Evolutionary conservation across 441 rosid genomes (phyloP), one percentile per base, ranked within the genome.

Genomic region (Euphorbia celastroides): DNA sequence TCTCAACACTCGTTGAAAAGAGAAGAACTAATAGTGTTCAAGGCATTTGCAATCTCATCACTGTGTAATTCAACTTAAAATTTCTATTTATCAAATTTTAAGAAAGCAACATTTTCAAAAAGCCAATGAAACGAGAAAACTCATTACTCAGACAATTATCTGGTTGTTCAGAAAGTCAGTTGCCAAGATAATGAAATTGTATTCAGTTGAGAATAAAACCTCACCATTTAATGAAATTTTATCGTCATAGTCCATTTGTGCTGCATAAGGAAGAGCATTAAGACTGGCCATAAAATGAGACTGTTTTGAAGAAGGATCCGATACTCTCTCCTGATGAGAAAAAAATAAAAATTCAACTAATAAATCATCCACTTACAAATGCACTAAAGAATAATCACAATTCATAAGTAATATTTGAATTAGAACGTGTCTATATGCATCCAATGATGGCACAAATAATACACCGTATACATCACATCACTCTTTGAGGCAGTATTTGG

Each of bases 291-390:
- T 57, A 65, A 74, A 79, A 56, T 59, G 76, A 61, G 76, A 76
- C 19, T 74, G 50, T 73, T 81, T 78, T 55, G 55, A 48, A 38
- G 82, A 74, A 72, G 78, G 66, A 81, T 78, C 88, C 2, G 50
- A 70, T 51, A 72, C 75, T 79, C 82, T 82, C 82, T 85, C 93
- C 93, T 87, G 81, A 64, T n/a, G 30, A 72, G 75, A 63, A 23
- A 72, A 57, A 57, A 30, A 22, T 27, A 74, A 62, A 69, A 23
- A 64, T 58, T 70, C 68, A 44, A n/a, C 64, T 70, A 36, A 74
- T 57, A 34, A 61, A 57, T 41, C 20, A 31, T 14, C 22, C 42
- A 61, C 61, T 41, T 23, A 31, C 27, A n/a, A 31, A 25, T 63
- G 38, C 62, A 52, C 57, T 57, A 51, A 34, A 55, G 38, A 34